A percentile compares a stretch with the other conserved stretches of the same genome.
Conservation (phyloP, 1,284 basidiomycete species). For the Quambalaria eucalypti region DNA sequence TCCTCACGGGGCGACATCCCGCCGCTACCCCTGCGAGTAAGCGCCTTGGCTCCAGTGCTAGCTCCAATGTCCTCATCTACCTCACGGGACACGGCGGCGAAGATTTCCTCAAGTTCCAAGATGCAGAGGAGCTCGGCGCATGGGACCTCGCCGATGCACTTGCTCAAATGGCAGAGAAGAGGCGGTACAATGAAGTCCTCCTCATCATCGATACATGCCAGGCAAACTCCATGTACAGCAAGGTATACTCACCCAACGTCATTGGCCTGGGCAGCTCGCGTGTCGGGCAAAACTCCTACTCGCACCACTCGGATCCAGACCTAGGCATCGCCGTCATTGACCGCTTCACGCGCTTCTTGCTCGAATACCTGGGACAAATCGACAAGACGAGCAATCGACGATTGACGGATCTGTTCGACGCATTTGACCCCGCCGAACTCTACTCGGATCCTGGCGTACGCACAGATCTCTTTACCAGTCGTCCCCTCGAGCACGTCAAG, state of each 20-base stretch:
- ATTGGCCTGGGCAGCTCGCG: conserved; percentile 82
- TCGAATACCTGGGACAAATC: conserved; percentile 82
- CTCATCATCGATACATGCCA: conserved; percentile 99
- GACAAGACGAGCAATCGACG: conserved; percentile 77
- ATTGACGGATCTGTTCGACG: conserved; percentile 75
- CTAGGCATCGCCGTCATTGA: conserved; percentile 94
- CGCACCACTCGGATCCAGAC: conserved; percentile 86
- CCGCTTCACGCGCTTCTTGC: conserved; percentile 80
- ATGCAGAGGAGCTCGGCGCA: conserved; percentile 93
- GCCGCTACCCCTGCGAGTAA: conserved; percentile 50
- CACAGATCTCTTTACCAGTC: conserved; percentile 60
- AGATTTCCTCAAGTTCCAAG: conserved; percentile 97
- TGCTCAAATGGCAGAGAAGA: conserved; percentile 96
- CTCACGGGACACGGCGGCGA: conserved; percentile 97
- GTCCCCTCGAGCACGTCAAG: not conserved
- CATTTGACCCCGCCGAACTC: conserved; percentile 66
- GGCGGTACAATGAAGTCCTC: conserved; percentile 83
- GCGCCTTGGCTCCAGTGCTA: conserved; percentile 76
- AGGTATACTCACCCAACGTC: conserved; percentile 91
- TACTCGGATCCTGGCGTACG: conserved; percentile 79
- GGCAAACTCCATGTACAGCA: conserved; percentile 88
- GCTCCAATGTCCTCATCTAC: conserved; percentile 93
- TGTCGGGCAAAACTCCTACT: conserved; percentile 87
- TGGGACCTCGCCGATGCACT: conserved; percentile 87
- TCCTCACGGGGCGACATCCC: conserved; percentile 56